A percentile compares a stretch with the other conserved stretches of the same genome.
Conservation (phyloP, 345 rosid genomes). For the Gossypium turneri region DNA sequence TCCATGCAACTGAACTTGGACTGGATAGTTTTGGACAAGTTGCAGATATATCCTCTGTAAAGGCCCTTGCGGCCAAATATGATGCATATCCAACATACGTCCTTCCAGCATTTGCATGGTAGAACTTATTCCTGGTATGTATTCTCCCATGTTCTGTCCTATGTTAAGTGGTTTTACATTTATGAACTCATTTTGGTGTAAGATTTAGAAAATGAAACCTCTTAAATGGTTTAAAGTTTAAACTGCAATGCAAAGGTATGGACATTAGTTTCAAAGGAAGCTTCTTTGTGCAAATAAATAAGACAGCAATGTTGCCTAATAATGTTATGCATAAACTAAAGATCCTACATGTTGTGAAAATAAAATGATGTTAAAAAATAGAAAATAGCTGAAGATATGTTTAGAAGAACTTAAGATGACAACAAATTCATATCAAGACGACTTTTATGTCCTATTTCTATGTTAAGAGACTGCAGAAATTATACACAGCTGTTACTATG, state of each 20-base stretch:
- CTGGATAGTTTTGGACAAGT: slow-evolving; percentile 52
- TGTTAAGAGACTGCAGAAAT: background rate
- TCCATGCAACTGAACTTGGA: slow-evolving; percentile 81
- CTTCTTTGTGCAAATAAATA: background rate
- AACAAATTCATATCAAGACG: background rate
- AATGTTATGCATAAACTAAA: background rate
- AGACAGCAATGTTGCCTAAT: background rate
- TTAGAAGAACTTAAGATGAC: background rate
- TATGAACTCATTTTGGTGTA: background rate
- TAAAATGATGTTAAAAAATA: background rate
- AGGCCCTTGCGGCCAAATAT: slow-evolving; percentile 53
- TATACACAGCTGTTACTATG: background rate
- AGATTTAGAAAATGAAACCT: background rate
- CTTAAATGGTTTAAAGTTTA: background rate
- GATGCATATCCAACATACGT: slow-evolving; percentile 40
- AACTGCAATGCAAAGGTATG: background rate
- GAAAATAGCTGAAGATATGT: background rate
- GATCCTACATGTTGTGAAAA: background rate
- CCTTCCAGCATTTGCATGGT: slow-evolving; percentile 13
- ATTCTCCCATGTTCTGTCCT: background rate
- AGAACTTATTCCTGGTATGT: slow-evolving; percentile 1
- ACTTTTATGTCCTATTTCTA: background rate
- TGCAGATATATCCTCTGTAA: slow-evolving; percentile 53
- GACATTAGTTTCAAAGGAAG: background rate
- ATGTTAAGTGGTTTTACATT: background rate